A percentile compares a stretch with the other conserved stretches of the same genome.
These are phyloP conservation scores for Trametes hirsuta DNA, from an alignment of 1,284 basidiomycete species.

Conservation along the genomic window DNA sequence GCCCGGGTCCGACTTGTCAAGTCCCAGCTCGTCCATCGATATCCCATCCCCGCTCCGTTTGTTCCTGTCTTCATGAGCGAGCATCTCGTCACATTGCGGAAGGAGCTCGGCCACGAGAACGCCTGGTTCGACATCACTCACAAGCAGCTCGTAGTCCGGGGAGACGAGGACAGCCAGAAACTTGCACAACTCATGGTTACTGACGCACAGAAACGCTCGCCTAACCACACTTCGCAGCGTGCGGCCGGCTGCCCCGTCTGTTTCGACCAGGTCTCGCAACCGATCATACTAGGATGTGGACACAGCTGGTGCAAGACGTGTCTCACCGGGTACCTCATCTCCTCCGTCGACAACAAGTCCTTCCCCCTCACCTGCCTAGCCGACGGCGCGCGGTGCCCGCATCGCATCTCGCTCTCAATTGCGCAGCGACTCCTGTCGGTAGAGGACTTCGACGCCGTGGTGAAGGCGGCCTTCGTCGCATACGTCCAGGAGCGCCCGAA, in stretches of 20 bases:
- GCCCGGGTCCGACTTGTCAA: slow-evolving; percentile 47
- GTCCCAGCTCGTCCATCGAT: slow-evolving; percentile 41
- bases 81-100: slow-evolving; percentile 42
- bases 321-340: slow-evolving; percentile 55
- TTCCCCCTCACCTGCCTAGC: slow-evolving; percentile 75
- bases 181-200: slow-evolving; percentile 44
- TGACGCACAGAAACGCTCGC: slow-evolving; percentile 33
- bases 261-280: slow-evolving; percentile 53
- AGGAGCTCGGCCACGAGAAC: slow-evolving; percentile 45
- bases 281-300: slow-evolving; percentile 59
- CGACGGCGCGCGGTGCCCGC: slow-evolving; percentile 54
- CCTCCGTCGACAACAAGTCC: slow-evolving; percentile 56
- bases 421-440: slow-evolving; percentile 53
- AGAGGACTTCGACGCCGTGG: slow-evolving; percentile 53
- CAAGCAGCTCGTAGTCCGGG: slow-evolving; percentile 39
- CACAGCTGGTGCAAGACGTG: slow-evolving; percentile 69
- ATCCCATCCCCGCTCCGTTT: slow-evolving; percentile 50
- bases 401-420: slow-evolving; percentile 52
- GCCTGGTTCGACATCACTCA: slow-evolving; percentile 37
- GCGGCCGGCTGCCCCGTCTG: slow-evolving; percentile 60
- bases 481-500: slow-evolving; percentile 57
- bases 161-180: slow-evolving; percentile 41
- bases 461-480: slow-evolving; percentile 57
- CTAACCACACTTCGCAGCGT: slow-evolving; percentile 18
- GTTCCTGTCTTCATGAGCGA: slow-evolving; percentile 48